A percentile compares a stretch with the other conserved stretches of the same genome.
phyloP scores from a whole-genome alignment of 306 rosid genomes.

The Cucurbita moschata region DNA sequence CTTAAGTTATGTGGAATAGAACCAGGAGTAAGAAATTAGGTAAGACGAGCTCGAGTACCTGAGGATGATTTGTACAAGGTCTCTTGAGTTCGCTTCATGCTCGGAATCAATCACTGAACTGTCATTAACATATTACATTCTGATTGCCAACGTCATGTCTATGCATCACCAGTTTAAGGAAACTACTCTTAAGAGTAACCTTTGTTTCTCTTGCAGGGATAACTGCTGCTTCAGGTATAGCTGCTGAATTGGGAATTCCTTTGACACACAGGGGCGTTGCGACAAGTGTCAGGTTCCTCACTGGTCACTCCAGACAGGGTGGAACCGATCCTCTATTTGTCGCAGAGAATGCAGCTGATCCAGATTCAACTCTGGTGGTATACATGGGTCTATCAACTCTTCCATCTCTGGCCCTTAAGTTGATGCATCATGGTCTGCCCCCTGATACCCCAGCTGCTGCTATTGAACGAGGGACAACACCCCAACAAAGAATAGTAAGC shows the following conservation, averaged over 20 bases:
- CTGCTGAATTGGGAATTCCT: slow-evolving; percentile 82
- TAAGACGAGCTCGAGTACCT: not conserved
- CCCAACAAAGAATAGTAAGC: slow-evolving; percentile 68
- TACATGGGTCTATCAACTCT: slow-evolving; percentile 93
- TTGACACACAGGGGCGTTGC: slow-evolving; percentile 82
- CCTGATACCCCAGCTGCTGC: slow-evolving; percentile 80
- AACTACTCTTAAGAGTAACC: not conserved
- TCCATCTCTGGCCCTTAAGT: slow-evolving; percentile 71
- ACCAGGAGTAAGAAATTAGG: not conserved
- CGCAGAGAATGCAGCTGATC: slow-evolving; percentile 83
- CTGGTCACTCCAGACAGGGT: slow-evolving; percentile 90
- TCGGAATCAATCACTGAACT: not conserved
- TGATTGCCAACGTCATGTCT: not conserved
- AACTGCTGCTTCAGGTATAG: slow-evolving; percentile 94
- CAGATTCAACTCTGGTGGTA: slow-evolving; percentile 77
- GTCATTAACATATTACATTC: not conserved
- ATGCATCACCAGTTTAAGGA: not conserved
- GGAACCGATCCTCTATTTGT: slow-evolving; percentile 82
- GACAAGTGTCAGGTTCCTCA: slow-evolving; percentile 71
- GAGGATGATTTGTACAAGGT: not conserved
- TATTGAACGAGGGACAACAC: slow-evolving; percentile 87
- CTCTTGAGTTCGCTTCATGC: not conserved
- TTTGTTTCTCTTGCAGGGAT: slow-evolving; percentile 38
- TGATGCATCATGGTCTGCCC: slow-evolving; percentile 69
- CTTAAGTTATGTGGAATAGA: not conserved